Base-by-base conservation (phyloP, 140 eudicot genomes). In the Ambrosia hybrid region DNA sequence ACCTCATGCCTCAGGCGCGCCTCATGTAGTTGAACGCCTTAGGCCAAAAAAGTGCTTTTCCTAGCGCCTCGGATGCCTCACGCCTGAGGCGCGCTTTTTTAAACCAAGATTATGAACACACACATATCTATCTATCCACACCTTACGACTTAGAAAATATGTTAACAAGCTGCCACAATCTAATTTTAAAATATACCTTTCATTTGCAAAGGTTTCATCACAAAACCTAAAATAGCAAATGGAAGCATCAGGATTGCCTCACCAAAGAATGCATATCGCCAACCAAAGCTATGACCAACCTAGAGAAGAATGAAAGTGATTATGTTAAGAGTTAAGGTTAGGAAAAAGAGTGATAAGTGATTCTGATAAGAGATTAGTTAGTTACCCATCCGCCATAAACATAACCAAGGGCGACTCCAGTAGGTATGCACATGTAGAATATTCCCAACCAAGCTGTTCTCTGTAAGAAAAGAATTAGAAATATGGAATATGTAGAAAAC, bases 401-500 rank as follows among this genome's bases (percentile, higher is more conserved):
- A 72, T 92, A 92, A 49, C 98, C 98, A 84, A 92, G 66, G 51
- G 98, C 96, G 55, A 89, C 59, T 73, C 98, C 98, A 58, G 92
- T 73, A 30, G 98, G 98, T 83, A 92, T 92, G 79, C 98, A 92
- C 98, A 92, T 92, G 92, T 92, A 92, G 73, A 92, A 89, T 78
- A 85, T 65, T 78, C 96, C 98, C 61, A 92, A 83, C 98, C 98
- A 92, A 8, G 91, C 85, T 55, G 96, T 83, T 85, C 85, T 92
- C 98, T 92, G 86, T 51, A 37, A 11, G 11, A 71, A 26, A 37
- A 73, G 49, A 51, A 26, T 16, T 16, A 56, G 51, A 76, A 36
- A 57, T 8, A 59, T 65, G 34, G 34, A 2, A 30, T 30, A 30
- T 30, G 34, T 30, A 33, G 13, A 37, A 26, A 8, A 8, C 58